Conservation (phyloP, 75 land plant genomes). For the Cunninghamia lanceolata region DNA sequence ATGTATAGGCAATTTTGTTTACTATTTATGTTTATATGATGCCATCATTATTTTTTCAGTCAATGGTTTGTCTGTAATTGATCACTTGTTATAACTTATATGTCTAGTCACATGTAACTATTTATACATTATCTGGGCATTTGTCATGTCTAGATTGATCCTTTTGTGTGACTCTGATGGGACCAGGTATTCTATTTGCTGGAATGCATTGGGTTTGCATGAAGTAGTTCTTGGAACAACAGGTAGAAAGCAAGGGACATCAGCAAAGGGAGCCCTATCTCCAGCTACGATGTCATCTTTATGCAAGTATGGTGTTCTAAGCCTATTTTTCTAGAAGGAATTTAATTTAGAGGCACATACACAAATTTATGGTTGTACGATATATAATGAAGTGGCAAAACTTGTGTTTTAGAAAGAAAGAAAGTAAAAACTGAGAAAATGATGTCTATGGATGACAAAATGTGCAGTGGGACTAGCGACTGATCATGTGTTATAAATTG, state of each 20-base stretch:
- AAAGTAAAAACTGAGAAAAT: not conserved
- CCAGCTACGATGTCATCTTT: constrained; percentile 81
- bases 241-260: constrained; percentile 96
- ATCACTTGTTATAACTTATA: not conserved
- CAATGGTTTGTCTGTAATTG: not conserved
- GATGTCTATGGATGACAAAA: not conserved
- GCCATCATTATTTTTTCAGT: not conserved
- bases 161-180: not conserved
- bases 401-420: not conserved
- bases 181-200: constrained; percentile 85
- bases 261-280: constrained; percentile 77
- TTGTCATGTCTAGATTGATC: not conserved
- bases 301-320: constrained; percentile 60
- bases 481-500: not conserved
- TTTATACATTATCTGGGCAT: not conserved
- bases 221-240: constrained; percentile 96
- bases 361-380: not conserved
- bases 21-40: not conserved
- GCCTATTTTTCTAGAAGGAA: not conserved
- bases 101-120: not conserved
- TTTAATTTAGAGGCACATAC: not conserved
- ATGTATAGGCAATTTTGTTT: not conserved
- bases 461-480: not conserved
- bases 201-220: constrained; percentile 79
- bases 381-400: not conserved